These are phyloP conservation scores for Bromus sterilis DNA, from an alignment of 176 grass and related monocot species.

Conservation along the genomic window DNA sequence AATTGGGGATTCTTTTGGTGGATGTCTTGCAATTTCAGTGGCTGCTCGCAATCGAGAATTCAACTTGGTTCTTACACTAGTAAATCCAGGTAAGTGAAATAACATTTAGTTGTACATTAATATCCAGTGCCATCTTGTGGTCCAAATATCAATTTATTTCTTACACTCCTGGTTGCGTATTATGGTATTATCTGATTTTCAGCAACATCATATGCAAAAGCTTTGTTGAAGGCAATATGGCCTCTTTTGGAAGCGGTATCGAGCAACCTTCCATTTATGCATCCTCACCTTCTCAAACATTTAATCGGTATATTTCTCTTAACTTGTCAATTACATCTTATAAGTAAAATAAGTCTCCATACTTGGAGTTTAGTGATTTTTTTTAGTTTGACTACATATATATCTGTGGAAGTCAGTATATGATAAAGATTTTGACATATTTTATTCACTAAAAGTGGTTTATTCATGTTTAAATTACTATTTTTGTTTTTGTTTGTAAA, in stretches of 20 bases:
- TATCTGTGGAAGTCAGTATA: background rate
- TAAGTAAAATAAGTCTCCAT: background rate
- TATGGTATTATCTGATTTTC: conserved; percentile 12
- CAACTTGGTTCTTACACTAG: conserved; percentile 48
- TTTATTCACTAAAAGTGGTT: background rate
- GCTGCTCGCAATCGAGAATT: conserved; percentile 42
- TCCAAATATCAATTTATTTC: conserved; percentile 36
- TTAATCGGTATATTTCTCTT: conserved; percentile 56
- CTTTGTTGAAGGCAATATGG: conserved; percentile 46
- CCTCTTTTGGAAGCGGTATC: conserved; percentile 71
- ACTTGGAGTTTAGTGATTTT: background rate
- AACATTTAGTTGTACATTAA: background rate
- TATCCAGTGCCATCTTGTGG: conserved; percentile 35
- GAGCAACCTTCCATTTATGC: conserved; percentile 49
- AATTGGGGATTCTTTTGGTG: conserved; percentile 47
- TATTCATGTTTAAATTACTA: background rate
- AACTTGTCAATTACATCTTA: background rate
- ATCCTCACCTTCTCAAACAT: conserved; percentile 65
- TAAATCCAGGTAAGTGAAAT: conserved; percentile 71
- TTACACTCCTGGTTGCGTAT: conserved; percentile 19
- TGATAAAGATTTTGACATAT: background rate
- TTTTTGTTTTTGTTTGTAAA: no score
- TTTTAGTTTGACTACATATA: background rate
- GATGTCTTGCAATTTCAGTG: conserved; percentile 45
- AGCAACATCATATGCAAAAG: conserved; percentile 81